A percentile compares a stretch with the other conserved stretches of the same genome.
These are phyloP conservation scores for Boechera divaricarpa DNA, from an alignment of 345 rosid genomes.

Conservation along the genomic window DNA sequence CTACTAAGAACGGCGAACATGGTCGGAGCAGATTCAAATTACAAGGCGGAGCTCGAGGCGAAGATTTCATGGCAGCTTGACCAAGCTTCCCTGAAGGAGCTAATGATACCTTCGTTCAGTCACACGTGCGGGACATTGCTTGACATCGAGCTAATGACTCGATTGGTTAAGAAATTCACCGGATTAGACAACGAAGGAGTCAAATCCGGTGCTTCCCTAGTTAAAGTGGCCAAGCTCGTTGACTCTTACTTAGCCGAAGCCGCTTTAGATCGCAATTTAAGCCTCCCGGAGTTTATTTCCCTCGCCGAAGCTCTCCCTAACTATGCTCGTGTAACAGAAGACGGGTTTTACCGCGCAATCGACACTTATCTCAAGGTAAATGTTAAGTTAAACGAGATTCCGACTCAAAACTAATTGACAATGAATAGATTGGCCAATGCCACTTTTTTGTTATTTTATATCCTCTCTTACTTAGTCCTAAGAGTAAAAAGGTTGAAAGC, in stretches of 20 bases:
- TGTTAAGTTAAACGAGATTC: background rate
- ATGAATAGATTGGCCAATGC: background rate
- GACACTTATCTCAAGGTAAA: slow-evolving; percentile 88
- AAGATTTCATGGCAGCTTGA: slow-evolving; percentile 84
- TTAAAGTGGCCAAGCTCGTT: slow-evolving; percentile 82
- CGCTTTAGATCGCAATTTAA: slow-evolving; percentile 65
- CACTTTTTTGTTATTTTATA: background rate
- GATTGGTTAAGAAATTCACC: slow-evolving; percentile 69
- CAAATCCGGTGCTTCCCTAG: slow-evolving; percentile 54
- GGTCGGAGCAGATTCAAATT: slow-evolving; percentile 64
- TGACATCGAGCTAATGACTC: slow-evolving; percentile 72
- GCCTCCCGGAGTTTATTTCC: slow-evolving; percentile 56
- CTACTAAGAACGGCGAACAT: slow-evolving; percentile 82
- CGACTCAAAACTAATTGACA: background rate
- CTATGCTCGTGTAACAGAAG: slow-evolving; percentile 71
- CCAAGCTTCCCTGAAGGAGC: slow-evolving; percentile 80
- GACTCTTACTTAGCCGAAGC: slow-evolving; percentile 82
- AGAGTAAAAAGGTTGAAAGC: background rate
- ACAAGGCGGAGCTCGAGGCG: slow-evolving; percentile 70
- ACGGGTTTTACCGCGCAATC: slow-evolving; percentile 82
- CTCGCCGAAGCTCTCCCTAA: slow-evolving; percentile 74
- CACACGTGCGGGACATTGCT: slow-evolving; percentile 77
- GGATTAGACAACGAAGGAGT: slow-evolving; percentile 52
- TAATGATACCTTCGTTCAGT: slow-evolving; percentile 93
- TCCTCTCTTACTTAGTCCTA: background rate